phyloP scores from a whole-genome alignment of 805 yeast species.

The Wickerhamiella parazyma region DNA sequence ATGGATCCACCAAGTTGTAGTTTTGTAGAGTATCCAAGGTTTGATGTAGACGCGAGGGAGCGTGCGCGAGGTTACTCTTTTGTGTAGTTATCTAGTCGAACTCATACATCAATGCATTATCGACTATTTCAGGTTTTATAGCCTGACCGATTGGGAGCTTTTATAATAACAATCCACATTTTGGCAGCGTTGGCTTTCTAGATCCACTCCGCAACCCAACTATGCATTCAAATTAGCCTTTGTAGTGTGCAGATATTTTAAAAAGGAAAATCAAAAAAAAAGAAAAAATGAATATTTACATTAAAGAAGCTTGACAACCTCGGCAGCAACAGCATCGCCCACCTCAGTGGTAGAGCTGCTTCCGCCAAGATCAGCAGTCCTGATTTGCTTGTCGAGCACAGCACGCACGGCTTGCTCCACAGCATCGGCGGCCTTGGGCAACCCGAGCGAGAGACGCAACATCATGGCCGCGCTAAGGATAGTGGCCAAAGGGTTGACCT shows the following conservation, averaged over 20 bases:
- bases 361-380: conserved; percentile 90
- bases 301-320: conserved; percentile 43
- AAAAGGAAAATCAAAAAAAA: no score
- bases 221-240: no score
- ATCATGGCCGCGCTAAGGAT: conserved; percentile 95
- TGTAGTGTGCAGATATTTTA: background rate
- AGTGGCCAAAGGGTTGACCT: conserved; percentile 92
- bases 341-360: conserved; percentile 73
- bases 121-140: no score
- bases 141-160: no score
- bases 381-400: conserved; percentile 69
- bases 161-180: no score
- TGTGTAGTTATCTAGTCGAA: no score
- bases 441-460: conserved; percentile 78
- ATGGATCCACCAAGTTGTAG: conserved; percentile 22
- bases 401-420: conserved; percentile 75
- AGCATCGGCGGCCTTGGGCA: conserved; percentile 73
- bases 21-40: background rate
- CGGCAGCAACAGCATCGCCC: conserved; percentile 81
- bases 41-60: background rate
- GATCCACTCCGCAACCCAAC: no score
- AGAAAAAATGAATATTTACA: background rate
- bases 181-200: no score
- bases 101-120: no score
- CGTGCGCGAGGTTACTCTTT: no score